Evolutionary conservation across 2,329 filamentous ascomycete genomes (phyloP).

Genomic region (Fusarium sarcochroum): DNA sequence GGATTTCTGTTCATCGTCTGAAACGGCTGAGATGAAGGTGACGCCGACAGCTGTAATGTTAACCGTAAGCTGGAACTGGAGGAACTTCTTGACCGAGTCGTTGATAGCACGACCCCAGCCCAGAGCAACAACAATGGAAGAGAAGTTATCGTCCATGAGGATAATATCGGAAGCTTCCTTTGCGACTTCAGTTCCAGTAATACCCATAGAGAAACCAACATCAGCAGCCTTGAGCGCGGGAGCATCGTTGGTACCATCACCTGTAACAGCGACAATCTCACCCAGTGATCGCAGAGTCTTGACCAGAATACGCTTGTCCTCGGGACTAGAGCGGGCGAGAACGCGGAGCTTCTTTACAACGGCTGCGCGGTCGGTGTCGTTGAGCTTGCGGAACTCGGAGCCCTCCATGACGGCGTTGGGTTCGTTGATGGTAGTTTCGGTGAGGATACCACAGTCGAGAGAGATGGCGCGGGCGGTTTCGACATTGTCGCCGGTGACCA

Average conservation of each 20-base stretch:
- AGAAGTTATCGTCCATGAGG: constrained; percentile 76
- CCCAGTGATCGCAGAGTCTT: constrained; percentile 74
- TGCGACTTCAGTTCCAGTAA: constrained; percentile 74
- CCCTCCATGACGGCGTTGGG: constrained; percentile 63
- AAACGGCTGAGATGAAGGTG: constrained; percentile 73
- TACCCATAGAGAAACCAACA: constrained; percentile 78
- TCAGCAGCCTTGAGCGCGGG: constrained; percentile 76
- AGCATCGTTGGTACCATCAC: constrained; percentile 77
- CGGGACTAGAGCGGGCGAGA: constrained; percentile 76
- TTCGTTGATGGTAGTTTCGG: constrained; percentile 72
- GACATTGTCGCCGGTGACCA: constrained; percentile 68
- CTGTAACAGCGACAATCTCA: constrained; percentile 76
- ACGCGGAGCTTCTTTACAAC: constrained; percentile 76
- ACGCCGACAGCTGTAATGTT: constrained; percentile 77
- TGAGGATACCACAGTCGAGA: constrained; percentile 58
- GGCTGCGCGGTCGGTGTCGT: constrained; percentile 63
- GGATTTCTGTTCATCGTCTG: constrained; percentile 66
- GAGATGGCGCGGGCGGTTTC: constrained; percentile 62
- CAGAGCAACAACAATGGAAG: constrained; percentile 75
- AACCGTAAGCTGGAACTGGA: constrained; percentile 78
- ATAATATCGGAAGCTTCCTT: constrained; percentile 78
- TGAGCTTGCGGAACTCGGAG: constrained; percentile 68
- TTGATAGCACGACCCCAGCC: constrained; percentile 78
- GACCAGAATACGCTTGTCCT: constrained; percentile 77
- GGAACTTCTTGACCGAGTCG: constrained; percentile 76